These are phyloP conservation scores for Saccharomycopsis capsularis DNA, from an alignment of 805 yeast genomes.

Conservation along the genomic window DNA sequence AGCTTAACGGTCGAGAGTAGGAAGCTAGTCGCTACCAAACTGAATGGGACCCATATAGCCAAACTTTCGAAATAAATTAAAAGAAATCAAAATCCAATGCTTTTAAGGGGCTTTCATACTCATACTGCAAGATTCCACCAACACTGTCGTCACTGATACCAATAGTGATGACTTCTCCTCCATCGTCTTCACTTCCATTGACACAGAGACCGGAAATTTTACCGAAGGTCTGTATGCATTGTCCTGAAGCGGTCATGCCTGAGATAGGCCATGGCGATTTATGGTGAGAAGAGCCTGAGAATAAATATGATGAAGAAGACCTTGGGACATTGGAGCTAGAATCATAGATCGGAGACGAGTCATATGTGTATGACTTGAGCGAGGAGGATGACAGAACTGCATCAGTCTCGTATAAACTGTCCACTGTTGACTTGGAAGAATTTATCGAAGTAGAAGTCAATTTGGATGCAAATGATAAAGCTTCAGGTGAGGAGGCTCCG, in stretches of 20 bases:
- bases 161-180: slow-evolving; percentile 42
- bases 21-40: background rate
- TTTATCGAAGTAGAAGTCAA: too few relatives aligned
- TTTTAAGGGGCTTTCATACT: slow-evolving; percentile 31
- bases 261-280: too few relatives aligned
- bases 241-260: slow-evolving; percentile 27
- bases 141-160: slow-evolving; percentile 50
- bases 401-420: too few relatives aligned
- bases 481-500: too few relatives aligned
- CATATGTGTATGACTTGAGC: background rate
- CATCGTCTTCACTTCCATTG: slow-evolving; percentile 35
- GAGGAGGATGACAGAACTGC: slow-evolving; percentile 1
- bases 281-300: too few relatives aligned
- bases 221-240: slow-evolving; percentile 49
- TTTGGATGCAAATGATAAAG: too few relatives aligned
- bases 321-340: background rate
- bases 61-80: slow-evolving; percentile 5
- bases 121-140: slow-evolving; percentile 51
- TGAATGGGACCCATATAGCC: background rate
- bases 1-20: background rate
- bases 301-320: too few relatives aligned
- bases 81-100: slow-evolving; percentile 37
- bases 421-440: too few relatives aligned
- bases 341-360: background rate
- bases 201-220: slow-evolving; percentile 51